Evolutionary conservation across 2,329 filamentous ascomycete species (phyloP), one percentile per base, ranked within the genome.

Genomic region (Pezizomycotina sp.): DNA sequence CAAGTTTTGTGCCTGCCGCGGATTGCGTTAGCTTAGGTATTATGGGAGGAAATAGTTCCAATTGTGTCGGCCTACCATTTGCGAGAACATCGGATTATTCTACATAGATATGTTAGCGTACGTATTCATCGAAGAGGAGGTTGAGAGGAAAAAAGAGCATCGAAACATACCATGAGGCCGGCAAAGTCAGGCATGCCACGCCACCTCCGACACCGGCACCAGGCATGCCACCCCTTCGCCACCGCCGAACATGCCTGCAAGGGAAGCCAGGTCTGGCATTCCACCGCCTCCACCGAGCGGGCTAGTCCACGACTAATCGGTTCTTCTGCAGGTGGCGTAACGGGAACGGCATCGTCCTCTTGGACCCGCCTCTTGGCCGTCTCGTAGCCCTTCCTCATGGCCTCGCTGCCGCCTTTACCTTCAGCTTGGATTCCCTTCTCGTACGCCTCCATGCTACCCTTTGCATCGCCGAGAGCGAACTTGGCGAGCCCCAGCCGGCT

Each of bases 71-170:
- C n/a, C n/a, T n/a, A n/a, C n/a, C 83, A 95, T 93, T 62, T 70
- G 79, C 32, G 83, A 73, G 62, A 98, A 92, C 89, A 95, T 95
- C 37, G 89, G 89, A 64, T 95, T 98, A 65, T 66, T 83, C n/a
- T n/a, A n/a, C n/a, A n/a, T n/a, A n/a, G n/a, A n/a, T n/a, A n/a
- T n/a, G n/a, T n/a, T n/a, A n/a, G n/a, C n/a, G n/a, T n/a, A n/a
- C n/a, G n/a, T n/a, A n/a, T n/a, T n/a, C n/a, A n/a, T n/a, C n/a
- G n/a, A n/a, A n/a, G n/a, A n/a, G n/a, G n/a, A n/a, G n/a, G n/a
- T n/a, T n/a, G n/a, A n/a, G n/a, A n/a, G n/a, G n/a, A n/a, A n/a
- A n/a, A n/a, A n/a, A n/a, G n/a, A n/a, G n/a, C n/a, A n/a, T n/a
- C n/a, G n/a, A n/a, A n/a, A n/a, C n/a, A n/a, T n/a, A n/a, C n/a